A percentile compares a stretch with the other conserved stretches of the same genome.
Evolutionary conservation across 305 asterid genomes (phyloP).

Genomic region (Fraxinus albicans): DNA sequence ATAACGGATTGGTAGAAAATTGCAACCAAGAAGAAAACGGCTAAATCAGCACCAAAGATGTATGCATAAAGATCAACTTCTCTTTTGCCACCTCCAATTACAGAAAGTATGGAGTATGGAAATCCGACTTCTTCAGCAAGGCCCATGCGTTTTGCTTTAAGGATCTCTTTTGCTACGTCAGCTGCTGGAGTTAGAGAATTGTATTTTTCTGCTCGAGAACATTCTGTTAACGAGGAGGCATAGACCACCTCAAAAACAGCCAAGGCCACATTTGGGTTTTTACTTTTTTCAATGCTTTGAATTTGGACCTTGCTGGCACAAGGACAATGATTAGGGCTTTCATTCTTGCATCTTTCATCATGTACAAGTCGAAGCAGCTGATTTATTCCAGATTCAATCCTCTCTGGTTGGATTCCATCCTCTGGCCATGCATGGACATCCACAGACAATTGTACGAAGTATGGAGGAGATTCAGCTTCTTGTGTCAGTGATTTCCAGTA

Average conservation of each 20-base stretch:
- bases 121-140: slow-evolving; percentile 65
- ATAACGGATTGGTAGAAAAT: slow-evolving; percentile 93
- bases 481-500: slow-evolving; percentile 98
- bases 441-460: slow-evolving; percentile 93
- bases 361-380: slow-evolving; percentile 76
- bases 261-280: slow-evolving; percentile 61
- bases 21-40: slow-evolving; percentile 87
- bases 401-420: slow-evolving; percentile 97
- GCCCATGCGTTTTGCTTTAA: slow-evolving; percentile 54
- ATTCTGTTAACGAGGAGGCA: slow-evolving; percentile 67
- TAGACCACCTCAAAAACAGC: slow-evolving; percentile 95
- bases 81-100: slow-evolving; percentile 93
- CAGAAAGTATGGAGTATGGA: slow-evolving; percentile 78
- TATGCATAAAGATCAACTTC: slow-evolving; percentile 96
- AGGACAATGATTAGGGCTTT: slow-evolving; percentile 52
- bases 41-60: slow-evolving; percentile 87
- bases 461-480: slow-evolving; percentile 99
- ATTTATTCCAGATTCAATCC: slow-evolving; percentile 93
- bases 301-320: slow-evolving; percentile 91
- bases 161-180: slow-evolving; percentile 90
- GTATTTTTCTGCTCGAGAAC: slow-evolving; percentile 61
- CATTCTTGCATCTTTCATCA: slow-evolving; percentile 64
- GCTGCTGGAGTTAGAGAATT: slow-evolving; percentile 97
- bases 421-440: slow-evolving; percentile 88
- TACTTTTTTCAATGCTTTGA: slow-evolving; percentile 88